phyloP scores from a whole-genome alignment of 805 yeast genomes.

The Yarrowia keelungensis region DNA sequence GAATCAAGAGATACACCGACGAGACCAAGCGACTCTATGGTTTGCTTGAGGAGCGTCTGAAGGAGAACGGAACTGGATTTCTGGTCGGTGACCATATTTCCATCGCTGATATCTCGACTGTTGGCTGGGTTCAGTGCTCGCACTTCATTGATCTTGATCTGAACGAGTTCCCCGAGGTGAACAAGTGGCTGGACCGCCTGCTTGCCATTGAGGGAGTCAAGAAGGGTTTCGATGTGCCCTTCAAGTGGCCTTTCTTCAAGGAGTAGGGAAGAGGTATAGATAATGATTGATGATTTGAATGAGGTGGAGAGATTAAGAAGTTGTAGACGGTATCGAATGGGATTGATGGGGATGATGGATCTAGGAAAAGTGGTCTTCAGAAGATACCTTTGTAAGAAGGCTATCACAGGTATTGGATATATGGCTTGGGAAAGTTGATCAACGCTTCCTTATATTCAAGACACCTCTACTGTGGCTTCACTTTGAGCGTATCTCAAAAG shows the following conservation, averaged over 20 bases:
- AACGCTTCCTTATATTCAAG: too few species aligned
- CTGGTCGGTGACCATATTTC: conserved; percentile 66
- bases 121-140: conserved; percentile 55
- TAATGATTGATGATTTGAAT: background rate
- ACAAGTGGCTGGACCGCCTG: conserved; percentile 89
- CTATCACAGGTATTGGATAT: too few species aligned
- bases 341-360: too few species aligned
- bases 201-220: conserved; percentile 84
- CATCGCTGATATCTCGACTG: conserved; percentile 61
- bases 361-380: too few species aligned
- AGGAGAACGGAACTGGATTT: conserved; percentile 56
- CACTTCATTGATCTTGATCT: conserved; percentile 40
- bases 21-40: conserved; percentile 63
- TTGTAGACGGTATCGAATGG: too few species aligned
- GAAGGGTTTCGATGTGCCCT: conserved; percentile 46
- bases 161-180: conserved; percentile 63
- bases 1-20: conserved; percentile 57
- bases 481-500: too few species aligned
- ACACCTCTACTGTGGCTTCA: too few species aligned
- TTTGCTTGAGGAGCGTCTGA: conserved; percentile 61
- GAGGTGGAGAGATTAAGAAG: background rate
- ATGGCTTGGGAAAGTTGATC: too few species aligned
- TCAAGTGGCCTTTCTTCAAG: conserved; percentile 37
- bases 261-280: background rate
- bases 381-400: too few species aligned